phyloP scores from a whole-genome alignment of 768 basidiomycete genomes.

The Xerocomellus dryophilus region DNA sequence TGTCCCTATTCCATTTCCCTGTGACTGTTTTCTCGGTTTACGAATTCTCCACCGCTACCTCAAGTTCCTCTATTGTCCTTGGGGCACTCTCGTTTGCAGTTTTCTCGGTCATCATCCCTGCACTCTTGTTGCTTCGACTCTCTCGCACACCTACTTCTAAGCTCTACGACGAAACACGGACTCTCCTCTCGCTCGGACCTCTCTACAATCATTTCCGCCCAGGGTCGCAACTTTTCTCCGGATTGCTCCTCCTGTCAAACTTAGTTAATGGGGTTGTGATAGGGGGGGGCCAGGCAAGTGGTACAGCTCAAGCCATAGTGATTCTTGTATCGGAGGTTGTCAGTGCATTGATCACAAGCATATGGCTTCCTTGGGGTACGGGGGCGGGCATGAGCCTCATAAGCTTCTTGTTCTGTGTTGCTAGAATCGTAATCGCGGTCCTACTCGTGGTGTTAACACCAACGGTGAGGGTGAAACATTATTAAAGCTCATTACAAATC shows the following conservation, averaged over 20 bases:
- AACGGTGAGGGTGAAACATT: constrained; percentile 52
- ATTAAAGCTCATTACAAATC: neutral
- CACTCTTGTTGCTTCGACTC: constrained; percentile 72
- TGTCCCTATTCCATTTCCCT: constrained; percentile 92
- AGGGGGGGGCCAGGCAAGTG: constrained; percentile 86
- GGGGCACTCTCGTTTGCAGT: constrained; percentile 78
- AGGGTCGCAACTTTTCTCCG: constrained; percentile 86
- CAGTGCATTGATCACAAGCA: constrained; percentile 82
- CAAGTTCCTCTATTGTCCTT: constrained; percentile 64
- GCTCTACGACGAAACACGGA: constrained; percentile 92
- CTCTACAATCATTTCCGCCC: constrained; percentile 94
- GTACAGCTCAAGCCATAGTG: constrained; percentile 88
- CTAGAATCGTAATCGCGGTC: constrained; percentile 86
- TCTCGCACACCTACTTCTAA: constrained; percentile 80
- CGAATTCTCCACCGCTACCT: constrained; percentile 42
- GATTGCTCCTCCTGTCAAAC: constrained; percentile 77
- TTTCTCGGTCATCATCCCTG: constrained; percentile 76
- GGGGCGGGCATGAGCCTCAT: constrained; percentile 96
- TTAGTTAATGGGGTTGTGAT: constrained; percentile 80
- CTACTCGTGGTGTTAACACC: constrained; percentile 88
- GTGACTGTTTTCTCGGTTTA: constrained; percentile 90
- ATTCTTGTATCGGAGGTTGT: constrained; percentile 86
- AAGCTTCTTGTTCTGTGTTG: constrained; percentile 90
- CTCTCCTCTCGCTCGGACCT: constrained; percentile 84
- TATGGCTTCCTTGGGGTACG: constrained; percentile 96